phyloP scores from a whole-genome alignment of 805 yeast genomes.

The Yarrowia porcina region DNA sequence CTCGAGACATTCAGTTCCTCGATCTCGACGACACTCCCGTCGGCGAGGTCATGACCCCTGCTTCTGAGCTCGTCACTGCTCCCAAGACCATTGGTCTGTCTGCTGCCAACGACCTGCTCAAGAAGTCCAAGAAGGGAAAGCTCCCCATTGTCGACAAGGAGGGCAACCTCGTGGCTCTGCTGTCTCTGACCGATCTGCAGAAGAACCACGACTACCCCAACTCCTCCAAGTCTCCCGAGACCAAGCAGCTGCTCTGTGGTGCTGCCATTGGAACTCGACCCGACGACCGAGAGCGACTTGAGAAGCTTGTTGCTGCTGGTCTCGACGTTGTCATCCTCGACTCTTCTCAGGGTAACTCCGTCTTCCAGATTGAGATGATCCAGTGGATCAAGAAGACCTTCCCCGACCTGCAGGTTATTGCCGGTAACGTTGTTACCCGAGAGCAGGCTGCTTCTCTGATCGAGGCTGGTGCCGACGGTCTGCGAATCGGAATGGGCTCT shows the following conservation, averaged over 20 bases:
- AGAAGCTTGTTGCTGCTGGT: constrained; percentile 87
- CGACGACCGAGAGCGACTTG: constrained; percentile 81
- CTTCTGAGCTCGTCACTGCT: constrained; percentile 75
- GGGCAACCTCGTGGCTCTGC: constrained; percentile 77
- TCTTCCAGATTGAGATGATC: constrained; percentile 91
- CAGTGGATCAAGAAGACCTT: constrained; percentile 78
- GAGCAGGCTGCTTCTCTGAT: constrained; percentile 97
- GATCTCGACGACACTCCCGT: constrained; percentile 64
- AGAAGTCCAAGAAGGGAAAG: constrained; percentile 95
- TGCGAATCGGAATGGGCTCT: constrained; percentile 99
- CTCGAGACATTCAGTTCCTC: constrained; percentile 95
- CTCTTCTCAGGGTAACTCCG: constrained; percentile 96
- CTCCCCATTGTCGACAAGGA: constrained; percentile 82
- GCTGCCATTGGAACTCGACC: constrained; percentile 96
- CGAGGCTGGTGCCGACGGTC: constrained; percentile 95
- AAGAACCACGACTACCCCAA: constrained; percentile 90
- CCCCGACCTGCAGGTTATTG: constrained; percentile 84
- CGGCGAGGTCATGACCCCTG: constrained; percentile 74
- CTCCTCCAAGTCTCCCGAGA: constrained; percentile 88
- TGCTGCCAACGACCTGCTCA: constrained; percentile 87
- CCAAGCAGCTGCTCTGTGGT: constrained; percentile 97
- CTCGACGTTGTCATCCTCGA: constrained; percentile 93
- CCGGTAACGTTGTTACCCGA: constrained; percentile 98
- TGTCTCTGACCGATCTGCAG: constrained; percentile 95
- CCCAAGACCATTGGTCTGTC: constrained; percentile 72